Conservation (phyloP, 495 filamentous ascomycete genomes). For the Hypoxylon subgilvum region DNA sequence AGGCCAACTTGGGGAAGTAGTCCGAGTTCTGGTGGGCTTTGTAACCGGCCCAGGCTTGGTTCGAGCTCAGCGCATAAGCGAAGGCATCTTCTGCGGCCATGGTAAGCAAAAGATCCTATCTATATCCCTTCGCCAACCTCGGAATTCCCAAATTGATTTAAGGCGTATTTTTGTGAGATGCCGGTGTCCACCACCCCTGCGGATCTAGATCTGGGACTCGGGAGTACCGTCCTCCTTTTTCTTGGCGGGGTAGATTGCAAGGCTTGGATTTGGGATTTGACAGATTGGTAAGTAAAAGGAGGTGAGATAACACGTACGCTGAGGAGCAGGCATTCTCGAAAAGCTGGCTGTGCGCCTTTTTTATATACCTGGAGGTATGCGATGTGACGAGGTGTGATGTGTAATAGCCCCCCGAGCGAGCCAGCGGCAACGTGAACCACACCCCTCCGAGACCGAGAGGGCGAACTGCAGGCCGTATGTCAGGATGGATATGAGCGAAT, state of each 20-base stretch:
- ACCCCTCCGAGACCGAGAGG: background rate
- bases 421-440: conserved; percentile 18
- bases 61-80: conserved; percentile 63
- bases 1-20: conserved; percentile 72
- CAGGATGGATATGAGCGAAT: conserved; percentile 31
- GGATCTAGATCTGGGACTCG: conserved; percentile 28
- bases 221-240: conserved; percentile 8
- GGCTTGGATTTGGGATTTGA: background rate
- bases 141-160: conserved; percentile 29
- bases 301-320: conserved; percentile 24
- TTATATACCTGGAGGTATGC: conserved; percentile 9
- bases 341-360: conserved; percentile 24
- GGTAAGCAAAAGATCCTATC: conserved; percentile 29
- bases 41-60: conserved; percentile 74
- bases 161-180: conserved; percentile 33
- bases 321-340: conserved; percentile 33
- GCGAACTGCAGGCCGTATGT: conserved; percentile 10
- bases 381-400: conserved; percentile 2
- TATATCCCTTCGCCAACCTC: conserved; percentile 25
- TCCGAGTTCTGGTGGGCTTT: conserved; percentile 69
- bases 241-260: conserved; percentile 29
- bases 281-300: background rate
- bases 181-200: conserved; percentile 31
- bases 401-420: conserved; percentile 15
- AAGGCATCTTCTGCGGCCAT: conserved; percentile 57